Base-by-base conservation (phyloP, 192 early-diverging fungal genomes). In the Entomortierella parvispora region DNA sequence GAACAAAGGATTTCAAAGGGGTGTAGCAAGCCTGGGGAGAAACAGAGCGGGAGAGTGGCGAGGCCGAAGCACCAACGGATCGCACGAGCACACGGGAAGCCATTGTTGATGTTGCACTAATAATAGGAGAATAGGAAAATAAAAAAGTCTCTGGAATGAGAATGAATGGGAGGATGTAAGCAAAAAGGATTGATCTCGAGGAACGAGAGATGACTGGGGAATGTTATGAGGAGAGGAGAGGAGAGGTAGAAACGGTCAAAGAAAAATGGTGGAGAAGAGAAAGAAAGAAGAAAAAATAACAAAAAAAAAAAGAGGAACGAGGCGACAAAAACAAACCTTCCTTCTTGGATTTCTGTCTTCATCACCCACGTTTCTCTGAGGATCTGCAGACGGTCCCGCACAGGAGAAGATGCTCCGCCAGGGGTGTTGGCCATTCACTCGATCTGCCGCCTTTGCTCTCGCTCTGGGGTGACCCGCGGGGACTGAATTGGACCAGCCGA, bases 1-100 rank as follows among this genome's bases (percentile, higher is more conserved):
- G 58, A 10, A 45, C 10, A 51, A 69, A 61, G 11, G 65, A 46
- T 14, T 51, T 56, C 45, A 68, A 25, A 45, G 65, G 65, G 23
- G 44, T 51, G 47, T 48, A 49, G 25, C 20, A 51, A 17, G n/a
- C 29, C 17, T 61, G 59, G 26, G 29, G 22, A 6, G 17, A 28
- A 37, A 29, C 3, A 7, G 26, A 18, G 15, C 25, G 61, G 61
- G 34, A 37, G 37, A 33, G 33, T 20, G 31, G 61, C 12, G 49
- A 50, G 47, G 37, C 47, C 49, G 45, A 26, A 31, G 15, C 22
- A 46, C 33, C 31, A 46, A 50, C 31, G 33, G 61, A 26, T 20
- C 6, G 48, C 32, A 3, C 45, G 17, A 61, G 59, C 17, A 61
- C 45, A 31, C 45, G 59, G 20, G 59, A 61, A 29, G 59, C 45